A percentile compares a stretch with the other conserved stretches of the same genome.
These are phyloP conservation scores for Hydrangea macrophylla DNA, from an alignment of 148 eudicot genomes.

Conservation along the genomic window DNA sequence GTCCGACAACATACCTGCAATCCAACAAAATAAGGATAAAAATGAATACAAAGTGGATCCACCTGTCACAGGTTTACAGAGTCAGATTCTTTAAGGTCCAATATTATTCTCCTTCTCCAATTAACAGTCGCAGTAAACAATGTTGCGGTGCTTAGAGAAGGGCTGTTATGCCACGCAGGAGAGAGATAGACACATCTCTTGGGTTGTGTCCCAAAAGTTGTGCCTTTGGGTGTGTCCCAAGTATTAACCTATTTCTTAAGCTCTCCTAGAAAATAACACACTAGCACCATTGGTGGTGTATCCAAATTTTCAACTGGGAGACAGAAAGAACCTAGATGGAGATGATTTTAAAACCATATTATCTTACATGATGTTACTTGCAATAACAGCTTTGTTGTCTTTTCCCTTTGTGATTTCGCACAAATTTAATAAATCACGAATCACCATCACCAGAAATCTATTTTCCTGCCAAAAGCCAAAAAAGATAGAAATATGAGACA, in stretches of 20 bases:
- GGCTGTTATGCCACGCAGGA: not conserved
- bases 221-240: too few relatives aligned
- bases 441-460: conserved; percentile 97
- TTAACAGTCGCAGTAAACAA: not conserved
- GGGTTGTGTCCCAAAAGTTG: too few relatives aligned
- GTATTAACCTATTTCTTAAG: not conserved
- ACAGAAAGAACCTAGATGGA: not conserved
- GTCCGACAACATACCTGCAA: conserved; percentile 98
- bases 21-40: not conserved
- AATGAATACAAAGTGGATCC: not conserved
- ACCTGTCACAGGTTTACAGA: not conserved
- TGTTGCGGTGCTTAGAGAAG: not conserved
- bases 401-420: conserved; percentile 97
- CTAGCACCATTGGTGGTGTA: not conserved
- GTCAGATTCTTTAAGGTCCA: not conserved
- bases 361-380: conserved; percentile 95
- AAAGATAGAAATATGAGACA: not conserved
- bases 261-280: not conserved
- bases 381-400: conserved; percentile 99
- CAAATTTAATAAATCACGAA: conserved; percentile 87
- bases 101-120: not conserved
- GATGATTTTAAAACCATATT: not conserved
- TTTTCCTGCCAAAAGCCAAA: conserved; percentile 59
- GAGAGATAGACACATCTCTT: too few relatives aligned
- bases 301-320: not conserved